phyloP scores from a whole-genome alignment of 345 rosid species.

The Boechera stricta region DNA sequence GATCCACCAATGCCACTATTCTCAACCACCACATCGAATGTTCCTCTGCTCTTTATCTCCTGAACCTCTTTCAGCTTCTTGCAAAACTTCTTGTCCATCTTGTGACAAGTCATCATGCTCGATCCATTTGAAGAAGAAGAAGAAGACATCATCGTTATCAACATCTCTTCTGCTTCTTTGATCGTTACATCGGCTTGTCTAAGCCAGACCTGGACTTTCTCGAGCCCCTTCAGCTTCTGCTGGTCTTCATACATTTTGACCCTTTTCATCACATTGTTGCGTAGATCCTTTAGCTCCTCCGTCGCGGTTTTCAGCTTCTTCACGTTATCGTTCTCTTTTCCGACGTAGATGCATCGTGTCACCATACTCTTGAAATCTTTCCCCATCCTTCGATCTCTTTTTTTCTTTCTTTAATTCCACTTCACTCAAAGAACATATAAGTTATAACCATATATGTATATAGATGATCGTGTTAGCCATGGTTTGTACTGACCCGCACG shows the following conservation, averaged over 20 bases:
- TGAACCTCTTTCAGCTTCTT: slow-evolving; percentile 39
- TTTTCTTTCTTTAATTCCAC: not conserved
- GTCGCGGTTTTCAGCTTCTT: slow-evolving; percentile 36
- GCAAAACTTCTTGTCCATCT: slow-evolving; percentile 40
- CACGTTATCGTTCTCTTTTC: slow-evolving; percentile 40
- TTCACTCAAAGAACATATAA: slow-evolving; percentile 3
- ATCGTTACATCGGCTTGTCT: slow-evolving; percentile 39
- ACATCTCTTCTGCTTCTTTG: slow-evolving; percentile 43
- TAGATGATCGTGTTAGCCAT: slow-evolving; percentile 43
- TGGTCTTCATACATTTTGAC: slow-evolving; percentile 48
- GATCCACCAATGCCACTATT: slow-evolving; percentile 37
- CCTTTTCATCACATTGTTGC: slow-evolving; percentile 32
- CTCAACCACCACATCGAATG: slow-evolving; percentile 44
- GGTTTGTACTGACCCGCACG: slow-evolving; percentile 42
- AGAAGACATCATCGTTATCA: slow-evolving; percentile 36
- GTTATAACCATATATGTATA: slow-evolving; percentile 14
- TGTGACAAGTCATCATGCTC: slow-evolving; percentile 33
- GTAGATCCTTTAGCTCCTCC: slow-evolving; percentile 44
- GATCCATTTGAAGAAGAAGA: slow-evolving; percentile 37
- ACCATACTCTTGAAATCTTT: slow-evolving; percentile 49
- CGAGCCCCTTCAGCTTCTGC: slow-evolving; percentile 36
- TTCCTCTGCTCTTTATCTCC: slow-evolving; percentile 41
- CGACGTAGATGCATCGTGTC: slow-evolving; percentile 49
- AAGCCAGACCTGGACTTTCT: slow-evolving; percentile 44
- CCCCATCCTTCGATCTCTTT: slow-evolving; percentile 26